These are phyloP conservation scores for Aspergillus versicolor DNA, from an alignment of 2,329 filamentous ascomycete genomes.

Conservation along the genomic window DNA sequence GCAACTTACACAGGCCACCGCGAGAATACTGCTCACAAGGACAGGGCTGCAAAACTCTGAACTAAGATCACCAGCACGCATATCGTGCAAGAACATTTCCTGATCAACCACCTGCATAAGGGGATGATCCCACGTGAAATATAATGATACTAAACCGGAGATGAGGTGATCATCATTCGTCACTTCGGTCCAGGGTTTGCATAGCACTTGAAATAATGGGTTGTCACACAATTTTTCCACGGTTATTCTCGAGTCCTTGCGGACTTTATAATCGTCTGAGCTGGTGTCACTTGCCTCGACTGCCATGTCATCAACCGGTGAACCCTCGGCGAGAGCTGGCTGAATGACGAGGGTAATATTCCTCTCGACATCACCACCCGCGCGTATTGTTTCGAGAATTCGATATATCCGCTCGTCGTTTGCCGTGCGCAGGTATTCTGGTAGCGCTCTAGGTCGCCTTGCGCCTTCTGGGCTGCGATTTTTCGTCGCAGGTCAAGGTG, in stretches of 20 bases:
- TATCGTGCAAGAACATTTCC: constrained; percentile 66
- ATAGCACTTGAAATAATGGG: constrained; percentile 34
- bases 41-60: constrained; percentile 78
- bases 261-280: constrained; percentile 13
- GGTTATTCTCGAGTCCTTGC: constrained; percentile 28
- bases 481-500: constrained; percentile 38
- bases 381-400: constrained; percentile 29
- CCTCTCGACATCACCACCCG: constrained; percentile 26
- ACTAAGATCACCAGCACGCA: constrained; percentile 36
- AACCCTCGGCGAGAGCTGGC: background rate
- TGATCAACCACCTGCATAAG: constrained; percentile 79
- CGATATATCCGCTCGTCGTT: constrained; percentile 23
- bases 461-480: constrained; percentile 35
- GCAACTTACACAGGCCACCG: constrained; percentile 44
- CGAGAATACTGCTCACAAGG: constrained; percentile 83
- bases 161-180: constrained; percentile 74
- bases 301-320: constrained; percentile 18
- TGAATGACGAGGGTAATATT: constrained; percentile 20
- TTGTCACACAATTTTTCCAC: constrained; percentile 35
- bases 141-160: constrained; percentile 83
- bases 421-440: constrained; percentile 29
- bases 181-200: constrained; percentile 69
- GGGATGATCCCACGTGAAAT: constrained; percentile 92
- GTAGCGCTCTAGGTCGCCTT: constrained; percentile 35
- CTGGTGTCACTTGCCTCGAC: constrained; percentile 20